Conservation (phyloP, 176 grass and related monocot species). For the Oryza officinalis region DNA sequence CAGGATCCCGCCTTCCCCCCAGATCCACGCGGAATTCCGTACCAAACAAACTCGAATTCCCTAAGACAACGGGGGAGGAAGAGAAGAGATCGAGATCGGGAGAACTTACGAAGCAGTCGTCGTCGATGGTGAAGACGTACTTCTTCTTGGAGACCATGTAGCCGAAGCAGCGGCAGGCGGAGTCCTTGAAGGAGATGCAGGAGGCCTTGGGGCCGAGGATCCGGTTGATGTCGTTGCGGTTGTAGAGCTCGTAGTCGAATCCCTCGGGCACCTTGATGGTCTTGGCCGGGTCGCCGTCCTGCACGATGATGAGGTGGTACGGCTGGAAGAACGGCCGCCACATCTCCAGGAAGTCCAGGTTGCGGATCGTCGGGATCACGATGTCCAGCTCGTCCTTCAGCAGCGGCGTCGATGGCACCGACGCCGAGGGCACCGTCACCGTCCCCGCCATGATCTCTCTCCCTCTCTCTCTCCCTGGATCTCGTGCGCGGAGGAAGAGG, state of each 20-base stretch:
- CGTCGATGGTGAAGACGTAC: constrained; percentile 94
- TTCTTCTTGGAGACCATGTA: constrained; percentile 98
- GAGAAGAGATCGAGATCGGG: background rate
- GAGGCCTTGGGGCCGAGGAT: constrained; percentile 90
- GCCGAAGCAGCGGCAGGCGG: constrained; percentile 89
- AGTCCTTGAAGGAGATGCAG: constrained; percentile 99
- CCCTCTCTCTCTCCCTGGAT: background rate
- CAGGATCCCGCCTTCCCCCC: background rate
- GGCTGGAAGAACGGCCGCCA: constrained; percentile 90
- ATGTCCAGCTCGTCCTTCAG: constrained; percentile 89
- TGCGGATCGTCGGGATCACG: constrained; percentile 89
- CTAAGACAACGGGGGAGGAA: background rate
- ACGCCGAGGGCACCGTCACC: constrained; percentile 45
- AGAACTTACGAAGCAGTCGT: constrained; percentile 78
- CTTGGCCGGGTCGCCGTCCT: constrained; percentile 78
- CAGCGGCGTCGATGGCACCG: constrained; percentile 53
- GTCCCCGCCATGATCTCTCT: constrained; percentile 43
- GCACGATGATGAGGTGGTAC: constrained; percentile 95
- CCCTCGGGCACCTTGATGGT: constrained; percentile 74
- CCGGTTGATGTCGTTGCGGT: constrained; percentile 98
- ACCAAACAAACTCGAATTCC: background rate
- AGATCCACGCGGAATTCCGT: constrained; percentile 30
- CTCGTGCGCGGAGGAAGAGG: background rate
- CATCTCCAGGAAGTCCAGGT: constrained; percentile 88
- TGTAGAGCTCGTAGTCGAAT: constrained; percentile 98